Evolutionary conservation across 2,329 filamentous ascomycete species (phyloP), one percentile per base, ranked within the genome.

Genomic region (Xylaria polymorpha): DNA sequence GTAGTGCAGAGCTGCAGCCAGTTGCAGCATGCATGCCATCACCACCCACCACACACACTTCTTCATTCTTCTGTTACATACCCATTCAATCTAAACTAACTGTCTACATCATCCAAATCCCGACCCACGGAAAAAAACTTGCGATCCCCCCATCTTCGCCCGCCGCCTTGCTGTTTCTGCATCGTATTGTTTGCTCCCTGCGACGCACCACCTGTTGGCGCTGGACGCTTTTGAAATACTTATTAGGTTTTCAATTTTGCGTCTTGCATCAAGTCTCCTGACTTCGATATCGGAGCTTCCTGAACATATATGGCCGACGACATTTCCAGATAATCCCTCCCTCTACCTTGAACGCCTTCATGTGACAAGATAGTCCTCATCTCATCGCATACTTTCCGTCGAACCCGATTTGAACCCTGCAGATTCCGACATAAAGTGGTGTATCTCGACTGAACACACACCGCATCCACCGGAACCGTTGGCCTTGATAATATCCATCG

Each of bases 21-120:
- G 55, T 46, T 65, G 56, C 66, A 64, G 56, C 66, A 64, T 64
- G 53, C 46, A 59, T 22, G 25, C 61, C 39, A 46, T 51, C 44
- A 51, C 48, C 32, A 22, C 25, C n/a, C 48, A 29, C 20, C 25
- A 48, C 61, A 50, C 37, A 63, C n/a, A n/a, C n/a, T n/a, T n/a
- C 62, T 69, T 55, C 25, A 29, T 29, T 66, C 67, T 48, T 25
- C 39, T 22, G 15, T 37, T 43, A n/a, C n/a, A n/a, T n/a, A n/a
- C 43, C 29, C 41, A n/a, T 41, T 32, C 1, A 51, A 37, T 25
- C 59, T 50, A 39, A 44, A 53, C 35, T 56, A 5, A 39, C 29
- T 29, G 37, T 35, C 59, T 43, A 39, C 51, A 53, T 43, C 60
- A 53, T 59, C 44, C 43, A 63, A 44, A 29, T 4, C 20, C 15